phyloP scores from a whole-genome alignment of 345 rosid genomes.

The Eucalyptus polybractea region DNA sequence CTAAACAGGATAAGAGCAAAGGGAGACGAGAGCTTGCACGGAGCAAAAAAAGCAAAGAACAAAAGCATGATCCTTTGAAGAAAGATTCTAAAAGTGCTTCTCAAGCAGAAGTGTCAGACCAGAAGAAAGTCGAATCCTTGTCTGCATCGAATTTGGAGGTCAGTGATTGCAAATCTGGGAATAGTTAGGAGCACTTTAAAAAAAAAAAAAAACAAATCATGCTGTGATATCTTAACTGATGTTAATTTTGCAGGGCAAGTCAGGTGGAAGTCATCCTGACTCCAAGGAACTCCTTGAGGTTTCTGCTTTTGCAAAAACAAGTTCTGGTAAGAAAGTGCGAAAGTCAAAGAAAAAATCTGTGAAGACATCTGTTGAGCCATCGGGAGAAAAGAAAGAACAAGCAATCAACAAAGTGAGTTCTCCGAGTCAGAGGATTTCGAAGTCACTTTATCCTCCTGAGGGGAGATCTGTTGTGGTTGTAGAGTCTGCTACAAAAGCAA shows the following conservation, averaged over 20 bases:
- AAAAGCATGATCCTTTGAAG: conserved; percentile 9
- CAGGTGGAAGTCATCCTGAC: background rate
- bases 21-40: conserved; percentile 21
- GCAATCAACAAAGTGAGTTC: conserved; percentile 18
- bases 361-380: conserved; percentile 12
- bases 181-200: background rate
- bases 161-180: background rate
- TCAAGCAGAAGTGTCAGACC: conserved; percentile 6
- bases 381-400: conserved; percentile 17
- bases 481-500: conserved; percentile 88
- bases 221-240: background rate
- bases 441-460: conserved; percentile 64
- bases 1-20: conserved; percentile 4
- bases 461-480: conserved; percentile 90
- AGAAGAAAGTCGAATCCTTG: conserved; percentile 3
- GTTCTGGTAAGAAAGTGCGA: conserved; percentile 20
- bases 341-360: conserved; percentile 12
- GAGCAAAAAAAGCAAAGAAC: conserved; percentile 16
- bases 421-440: conserved; percentile 20
- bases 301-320: conserved; percentile 1
- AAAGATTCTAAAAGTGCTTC: conserved; percentile 12
- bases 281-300: background rate
- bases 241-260: conserved; percentile 24
- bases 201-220: background rate
- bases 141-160: conserved; percentile 24